Base-by-base conservation (phyloP, 73 alveolate species). In the Tetrahymena elliotti region DNA sequence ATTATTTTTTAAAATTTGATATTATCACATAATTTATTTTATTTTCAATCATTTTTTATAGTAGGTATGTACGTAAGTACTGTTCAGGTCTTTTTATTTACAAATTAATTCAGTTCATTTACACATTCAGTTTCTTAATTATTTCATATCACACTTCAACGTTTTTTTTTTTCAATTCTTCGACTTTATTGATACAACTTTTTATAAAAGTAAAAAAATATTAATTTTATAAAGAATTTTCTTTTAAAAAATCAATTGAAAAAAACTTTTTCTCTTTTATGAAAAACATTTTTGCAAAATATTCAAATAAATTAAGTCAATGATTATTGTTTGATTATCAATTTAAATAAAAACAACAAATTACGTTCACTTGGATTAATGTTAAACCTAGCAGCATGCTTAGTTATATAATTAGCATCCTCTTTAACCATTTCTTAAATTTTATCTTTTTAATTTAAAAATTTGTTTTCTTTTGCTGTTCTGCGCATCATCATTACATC, bases 401-500 rank as follows among this genome's bases (percentile, higher is more conserved):
- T 68, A 1, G 88, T 68, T n/a, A 68, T 68, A 68, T 68, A 68
- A 68, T 68, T 68, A 4, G 33, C 88, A n/a, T 68, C 88, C 36
- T 68, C 88, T 68, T 68, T 68, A 18, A 31, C 88, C 88, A 68
- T 68, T 68, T 68, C 88, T 68, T 68, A 68, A 27, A 68, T 68
- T 24, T 68, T 68, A 68, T 68, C 88, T 31, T 68, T 68, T 68
- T 68, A 68, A 31, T 68, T 68, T 68, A 68, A 68, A 31, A 68
- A 68, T 10, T 68, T 68, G n/a, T 68, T 68, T 68, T 68, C 88
- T 31, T 68, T 68, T 6, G 88, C 88, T 18, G 88, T 68, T 68
- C 88, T 68, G 88, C 88, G 88, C 88, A 68, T 68, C 88, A 68
- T 68, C 88, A 68, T 68, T 22, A 68, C 88, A 68, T 68, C 88